These are phyloP conservation scores for Daldinia concentrica DNA, from an alignment of 495 filamentous ascomycete genomes.

Conservation along the genomic window DNA sequence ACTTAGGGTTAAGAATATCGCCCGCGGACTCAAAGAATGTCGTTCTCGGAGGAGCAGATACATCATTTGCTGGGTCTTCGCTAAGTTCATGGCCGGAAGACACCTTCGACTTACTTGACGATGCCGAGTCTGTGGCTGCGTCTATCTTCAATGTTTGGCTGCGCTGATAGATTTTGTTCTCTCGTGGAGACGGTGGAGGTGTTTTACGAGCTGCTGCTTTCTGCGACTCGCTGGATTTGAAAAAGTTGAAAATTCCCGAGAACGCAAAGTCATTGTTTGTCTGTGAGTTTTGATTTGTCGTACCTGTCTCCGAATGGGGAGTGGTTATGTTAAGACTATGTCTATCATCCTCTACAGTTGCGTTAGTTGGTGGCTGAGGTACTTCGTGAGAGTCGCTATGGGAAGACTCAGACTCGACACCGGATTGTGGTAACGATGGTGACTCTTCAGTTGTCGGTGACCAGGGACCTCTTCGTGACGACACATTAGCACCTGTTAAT, in stretches of 20 bases:
- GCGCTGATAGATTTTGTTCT: conserved; percentile 77
- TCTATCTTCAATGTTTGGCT: conserved; percentile 72
- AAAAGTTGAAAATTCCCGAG: conserved; percentile 71
- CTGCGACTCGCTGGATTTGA: conserved; percentile 52
- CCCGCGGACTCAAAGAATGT: conserved; percentile 94
- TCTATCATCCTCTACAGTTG: conserved; percentile 63
- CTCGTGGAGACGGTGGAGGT: conserved; percentile 54
- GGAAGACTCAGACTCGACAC: conserved; percentile 28
- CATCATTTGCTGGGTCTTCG: conserved; percentile 50
- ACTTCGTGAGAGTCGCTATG: conserved; percentile 57
- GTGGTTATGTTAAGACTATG: conserved; percentile 54
- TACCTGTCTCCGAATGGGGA: conserved; percentile 30
- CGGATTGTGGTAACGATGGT: conserved; percentile 30
- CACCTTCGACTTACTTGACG: conserved; percentile 51
- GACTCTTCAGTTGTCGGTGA: conserved; percentile 43
- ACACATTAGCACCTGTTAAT: conserved; percentile 77
- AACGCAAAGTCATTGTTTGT: conserved; percentile 60
- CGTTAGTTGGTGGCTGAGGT: conserved; percentile 66
- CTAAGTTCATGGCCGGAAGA: conserved; percentile 56
- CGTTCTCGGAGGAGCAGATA: conserved; percentile 83
- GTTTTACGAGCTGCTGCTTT: conserved; percentile 44
- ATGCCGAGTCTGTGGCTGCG: conserved; percentile 46
- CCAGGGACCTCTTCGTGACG: conserved; percentile 50
- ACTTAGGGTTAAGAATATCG: conserved; percentile 87
- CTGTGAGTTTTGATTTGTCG: conserved; percentile 37